Conservation (phyloP, 352 stramenopile genomes). For the Pythium monospermum region DNA sequence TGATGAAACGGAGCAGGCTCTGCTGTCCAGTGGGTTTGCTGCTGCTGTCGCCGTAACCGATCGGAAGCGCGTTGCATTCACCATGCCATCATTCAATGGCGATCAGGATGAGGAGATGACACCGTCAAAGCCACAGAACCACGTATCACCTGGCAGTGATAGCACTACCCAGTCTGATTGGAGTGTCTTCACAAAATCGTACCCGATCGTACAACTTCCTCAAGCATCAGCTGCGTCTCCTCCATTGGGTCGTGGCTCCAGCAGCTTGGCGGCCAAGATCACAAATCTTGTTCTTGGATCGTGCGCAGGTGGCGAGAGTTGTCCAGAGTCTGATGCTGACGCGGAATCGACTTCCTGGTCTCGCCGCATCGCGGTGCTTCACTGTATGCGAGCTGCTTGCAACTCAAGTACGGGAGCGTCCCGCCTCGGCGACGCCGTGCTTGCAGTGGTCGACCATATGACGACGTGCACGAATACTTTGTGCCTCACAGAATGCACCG, state of each 20-base stretch:
- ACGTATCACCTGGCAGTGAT: not conserved
- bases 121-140: not conserved
- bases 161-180: slow-evolving; percentile 5
- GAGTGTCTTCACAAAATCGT: slow-evolving; percentile 4
- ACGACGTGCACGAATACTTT: slow-evolving; percentile 24
- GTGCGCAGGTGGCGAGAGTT: not conserved
- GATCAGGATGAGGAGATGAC: slow-evolving; percentile 5
- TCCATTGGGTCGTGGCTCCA: too few species aligned
- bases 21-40: slow-evolving; percentile 13
- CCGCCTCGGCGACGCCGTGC: slow-evolving; percentile 34
- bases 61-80: not conserved
- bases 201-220: slow-evolving; percentile 7
- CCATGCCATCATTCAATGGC: slow-evolving; percentile 8
- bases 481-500: slow-evolving; percentile 40
- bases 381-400: slow-evolving; percentile 37
- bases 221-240: too few species aligned
- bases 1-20: slow-evolving; percentile 5
- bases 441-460: slow-evolving; percentile 43
- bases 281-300: slow-evolving; percentile 13
- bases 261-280: too few species aligned
- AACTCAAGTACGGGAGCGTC: slow-evolving; percentile 34
- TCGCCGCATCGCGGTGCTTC: slow-evolving; percentile 41
- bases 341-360: too few species aligned
- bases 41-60: slow-evolving; percentile 1
- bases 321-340: not conserved